Base-by-base conservation (phyloP, 2,329 filamentous ascomycete genomes). In the Thelonectria olida region DNA sequence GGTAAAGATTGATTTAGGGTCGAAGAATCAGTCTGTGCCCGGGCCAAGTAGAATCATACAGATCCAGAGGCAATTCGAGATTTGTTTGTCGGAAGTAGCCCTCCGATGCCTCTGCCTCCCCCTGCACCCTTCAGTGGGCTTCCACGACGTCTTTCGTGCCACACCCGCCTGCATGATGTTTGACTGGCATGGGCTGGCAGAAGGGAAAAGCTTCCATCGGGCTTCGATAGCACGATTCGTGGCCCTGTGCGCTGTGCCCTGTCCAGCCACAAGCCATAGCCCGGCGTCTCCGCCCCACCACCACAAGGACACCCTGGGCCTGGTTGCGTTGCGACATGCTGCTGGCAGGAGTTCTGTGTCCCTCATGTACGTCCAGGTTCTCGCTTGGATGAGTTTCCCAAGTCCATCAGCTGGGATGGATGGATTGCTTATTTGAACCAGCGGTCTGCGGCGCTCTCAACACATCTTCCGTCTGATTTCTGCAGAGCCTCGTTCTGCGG, bases 221-320 rank as follows among this genome's bases (percentile, higher is more conserved):
- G 68, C 68, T 72, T 72, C 70, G 66, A 72, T 69, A 68, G 52
- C 67, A 68, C 68, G 67, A 72, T 68, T 71, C 67, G 62, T 66
- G 61, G 61, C 60, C 61, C 62, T 56, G 58, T 64, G 66, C 64
- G 63, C 62, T 44, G 58, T 34, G 48, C 54, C 54, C 47, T 64
- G 63, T 45, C 60, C 59, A 70, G 63, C 64, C 64, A 64, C 62
- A 67, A 59, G 52, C 58, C 44, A 41, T 34, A 3, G 44, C 31
- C 51, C 66, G 69, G 67, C 61, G 64, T 66, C 47, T 51, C 67
- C 68, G 67, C 67, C 65, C 65, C 69, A 66, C 69, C 59, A 63
- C 52, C 57, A 62, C 45, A n/a, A n/a, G 65, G 41, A 23, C 45
- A 44, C 27, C 47, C 22, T 44, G 45, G 38, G 31, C 47, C 23